Base-by-base conservation (phyloP, 805 yeast species). In the Starmerella cellae region DNA sequence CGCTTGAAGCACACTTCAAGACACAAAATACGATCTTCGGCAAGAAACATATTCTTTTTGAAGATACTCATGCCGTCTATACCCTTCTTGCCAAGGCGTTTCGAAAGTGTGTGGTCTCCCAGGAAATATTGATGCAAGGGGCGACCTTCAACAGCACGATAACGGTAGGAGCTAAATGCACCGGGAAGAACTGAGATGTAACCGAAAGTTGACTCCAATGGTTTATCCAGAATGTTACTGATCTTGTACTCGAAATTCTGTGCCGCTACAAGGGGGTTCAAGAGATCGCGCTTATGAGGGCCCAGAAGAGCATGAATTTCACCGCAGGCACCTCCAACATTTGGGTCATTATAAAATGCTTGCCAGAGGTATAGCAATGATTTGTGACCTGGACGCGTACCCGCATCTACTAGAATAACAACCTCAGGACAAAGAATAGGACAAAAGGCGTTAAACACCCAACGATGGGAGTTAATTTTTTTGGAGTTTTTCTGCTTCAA, bases 281-380 rank as follows among this genome's bases (percentile, higher is more conserved):
- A 63, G 46, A 73, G 52, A 42, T 48, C 46, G 27, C 51, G 44
- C 31, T 47, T 41, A 48, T 70, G 66, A 30, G 65, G 65, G 14
- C 71, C 71, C 57, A 75, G 61, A 56, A 72, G 66, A 2, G 79
- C 79, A 44, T 73, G 75, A 53, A 75, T 75, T 52, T 75, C 82
- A n/a, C 82, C 82, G 61, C 80, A 75, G 4, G 81, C 80, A 21
- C 82, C 82, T 4, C 81, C 82, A 22, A 76, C 76, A 44, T 67
- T 67, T 9, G 69, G 67, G 53, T 76, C 73, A 44, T 65, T 62
- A 56, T 74, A 73, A 48, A 75, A 76, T 38, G 74, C 78, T 49
- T 73, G 71, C 82, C 82, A 75, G 41, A 75, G 63, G 47, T 74
- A 69, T 45, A 71, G 68, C 43, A 75, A 61, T 4, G 81, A 68